These are phyloP conservation scores for Cladorrhinum sp. DNA, from an alignment of 2,329 filamentous ascomycete genomes.

Conservation along the genomic window DNA sequence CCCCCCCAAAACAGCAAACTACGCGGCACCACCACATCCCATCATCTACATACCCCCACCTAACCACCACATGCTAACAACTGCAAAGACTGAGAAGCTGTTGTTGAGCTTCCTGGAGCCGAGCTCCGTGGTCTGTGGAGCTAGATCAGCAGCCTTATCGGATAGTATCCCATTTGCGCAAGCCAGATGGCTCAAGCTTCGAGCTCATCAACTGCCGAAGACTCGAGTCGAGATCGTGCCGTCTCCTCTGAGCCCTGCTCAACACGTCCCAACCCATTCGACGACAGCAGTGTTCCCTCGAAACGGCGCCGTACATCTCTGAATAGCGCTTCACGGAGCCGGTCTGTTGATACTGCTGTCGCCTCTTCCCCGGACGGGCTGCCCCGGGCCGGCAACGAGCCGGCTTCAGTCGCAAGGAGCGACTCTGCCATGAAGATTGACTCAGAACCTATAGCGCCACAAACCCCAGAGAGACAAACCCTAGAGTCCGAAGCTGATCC, in stretches of 20 bases:
- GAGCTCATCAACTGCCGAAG: slow-evolving; percentile 40
- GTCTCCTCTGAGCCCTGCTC: slow-evolving; percentile 62
- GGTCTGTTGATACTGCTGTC: slow-evolving; percentile 45
- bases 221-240: slow-evolving; percentile 51
- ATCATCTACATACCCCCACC: slow-evolving; percentile 13
- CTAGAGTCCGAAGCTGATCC: slow-evolving; percentile 33
- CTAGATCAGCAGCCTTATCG: slow-evolving; percentile 41
- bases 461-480: slow-evolving; percentile 41
- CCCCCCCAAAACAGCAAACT: not conserved
- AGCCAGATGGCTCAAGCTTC: slow-evolving; percentile 55
- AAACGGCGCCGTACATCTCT: slow-evolving; percentile 62
- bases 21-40: not conserved
- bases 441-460: slow-evolving; percentile 39
- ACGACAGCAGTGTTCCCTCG: slow-evolving; percentile 54
- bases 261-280: slow-evolving; percentile 62
- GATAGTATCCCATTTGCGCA: slow-evolving; percentile 34
- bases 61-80: slow-evolving; percentile 56
- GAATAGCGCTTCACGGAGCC: slow-evolving; percentile 50
- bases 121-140: slow-evolving; percentile 50
- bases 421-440: slow-evolving; percentile 42
- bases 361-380: slow-evolving; percentile 29
- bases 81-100: slow-evolving; percentile 42
- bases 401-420: slow-evolving; percentile 26
- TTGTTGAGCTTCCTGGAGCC: slow-evolving; percentile 53
- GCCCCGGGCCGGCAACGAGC: slow-evolving; percentile 32